Percentiles rank a stretch among this genome's conserved stretches.
These are phyloP conservation scores for Chenopodium berlandieri DNA, from an alignment of 148 eudicot species.

Conservation along the genomic window DNA sequence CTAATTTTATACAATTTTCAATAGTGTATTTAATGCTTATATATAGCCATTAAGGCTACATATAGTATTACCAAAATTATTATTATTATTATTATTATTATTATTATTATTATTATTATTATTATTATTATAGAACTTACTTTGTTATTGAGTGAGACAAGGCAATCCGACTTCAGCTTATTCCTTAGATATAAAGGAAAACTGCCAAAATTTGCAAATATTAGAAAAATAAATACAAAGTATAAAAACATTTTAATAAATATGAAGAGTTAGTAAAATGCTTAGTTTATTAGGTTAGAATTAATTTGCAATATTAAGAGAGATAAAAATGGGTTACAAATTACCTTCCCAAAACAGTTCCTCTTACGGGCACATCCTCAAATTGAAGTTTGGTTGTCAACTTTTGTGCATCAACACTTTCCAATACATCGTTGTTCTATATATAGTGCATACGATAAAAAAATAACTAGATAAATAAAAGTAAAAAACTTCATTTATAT, in stretches of 20 bases:
- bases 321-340: neutral
- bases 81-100: too few species aligned
- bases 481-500: too few species aligned
- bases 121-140: neutral
- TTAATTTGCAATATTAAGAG: too few species aligned
- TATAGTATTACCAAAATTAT: too few species aligned
- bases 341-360: constrained; percentile 8
- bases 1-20: too few species aligned
- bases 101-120: too few species aligned
- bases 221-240: too few species aligned
- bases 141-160: neutral
- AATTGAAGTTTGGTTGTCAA: neutral
- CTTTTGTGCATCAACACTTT: constrained; percentile 6
- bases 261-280: constrained; percentile 1
- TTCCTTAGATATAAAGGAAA: neutral
- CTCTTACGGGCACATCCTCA: neutral
- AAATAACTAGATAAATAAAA: too few species aligned
- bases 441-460: too few species aligned
- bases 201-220: neutral
- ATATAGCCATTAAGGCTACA: too few species aligned
- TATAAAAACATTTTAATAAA: too few species aligned
- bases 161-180: neutral
- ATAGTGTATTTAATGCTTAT: too few species aligned
- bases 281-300: neutral
- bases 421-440: neutral